phyloP scores from a whole-genome alignment of 176 grass and related monocot species.

The Dactylis glomerata region DNA sequence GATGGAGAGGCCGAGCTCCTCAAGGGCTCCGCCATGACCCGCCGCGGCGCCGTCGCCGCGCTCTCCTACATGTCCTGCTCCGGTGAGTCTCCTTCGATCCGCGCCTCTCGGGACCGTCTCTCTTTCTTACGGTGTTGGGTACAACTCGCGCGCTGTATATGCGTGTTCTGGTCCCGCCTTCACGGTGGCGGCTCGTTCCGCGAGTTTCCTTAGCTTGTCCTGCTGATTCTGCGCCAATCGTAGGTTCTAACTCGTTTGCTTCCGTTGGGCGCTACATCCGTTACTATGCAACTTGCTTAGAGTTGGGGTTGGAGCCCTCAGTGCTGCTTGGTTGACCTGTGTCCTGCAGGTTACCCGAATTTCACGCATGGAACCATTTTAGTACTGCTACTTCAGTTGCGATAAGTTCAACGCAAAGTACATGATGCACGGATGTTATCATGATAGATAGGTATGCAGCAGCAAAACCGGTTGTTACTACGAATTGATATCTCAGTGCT shows the following conservation, averaged over 20 bases:
- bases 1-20: constrained; percentile 52
- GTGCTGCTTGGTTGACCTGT: constrained; percentile 22
- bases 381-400: not conserved
- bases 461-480: not conserved
- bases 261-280: not conserved
- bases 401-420: not conserved
- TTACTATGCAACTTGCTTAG: not conserved
- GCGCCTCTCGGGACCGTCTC: not conserved
- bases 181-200: not conserved
- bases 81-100: constrained; percentile 42
- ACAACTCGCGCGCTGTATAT: not conserved
- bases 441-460: not conserved
- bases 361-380: not conserved
- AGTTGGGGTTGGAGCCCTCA: not conserved
- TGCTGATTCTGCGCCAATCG: not conserved
- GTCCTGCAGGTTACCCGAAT: not conserved
- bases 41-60: constrained; percentile 67
- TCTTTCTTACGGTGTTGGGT: no score
- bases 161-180: not conserved
- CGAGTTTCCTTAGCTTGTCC: not conserved
- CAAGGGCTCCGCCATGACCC: constrained; percentile 88
- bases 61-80: constrained; percentile 97
- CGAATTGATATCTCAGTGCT: not conserved
- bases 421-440: not conserved
- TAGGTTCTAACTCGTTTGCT: not conserved